These are phyloP conservation scores for Scheffersomyces insectosa DNA, from an alignment of 1,139 yeast species.

Conservation along the genomic window DNA sequence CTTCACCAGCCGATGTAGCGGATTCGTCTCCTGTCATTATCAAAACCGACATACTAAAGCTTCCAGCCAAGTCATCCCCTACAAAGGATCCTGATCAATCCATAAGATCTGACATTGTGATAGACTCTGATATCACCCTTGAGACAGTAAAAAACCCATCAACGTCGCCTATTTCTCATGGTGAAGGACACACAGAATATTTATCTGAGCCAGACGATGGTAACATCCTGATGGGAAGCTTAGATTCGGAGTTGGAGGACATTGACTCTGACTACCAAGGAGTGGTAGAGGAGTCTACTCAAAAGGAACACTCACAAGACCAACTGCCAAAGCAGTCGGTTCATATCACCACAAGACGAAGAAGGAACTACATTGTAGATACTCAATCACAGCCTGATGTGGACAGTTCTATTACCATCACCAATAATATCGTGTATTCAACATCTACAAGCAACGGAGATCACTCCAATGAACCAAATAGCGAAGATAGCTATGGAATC, in stretches of 20 bases:
- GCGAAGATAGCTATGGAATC: slow-evolving; percentile 2
- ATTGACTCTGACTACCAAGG: slow-evolving; percentile 3
- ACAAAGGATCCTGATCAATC: slow-evolving; percentile 9
- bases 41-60: slow-evolving; percentile 5
- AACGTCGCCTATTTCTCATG: slow-evolving; percentile 1
- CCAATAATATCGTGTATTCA: too few relatives aligned
- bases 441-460: background rate
- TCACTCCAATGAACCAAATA: background rate
- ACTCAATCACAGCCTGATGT: slow-evolving; percentile 6
- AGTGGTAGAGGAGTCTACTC: slow-evolving; percentile 5
- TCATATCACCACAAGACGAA: slow-evolving; percentile 1
- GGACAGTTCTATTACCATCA: background rate
- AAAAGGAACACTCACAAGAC: slow-evolving; percentile 7
- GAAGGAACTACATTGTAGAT: slow-evolving; percentile 8
- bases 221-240: background rate
- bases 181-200: too few relatives aligned
- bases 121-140: background rate
- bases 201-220: background rate
- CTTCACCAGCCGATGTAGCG: slow-evolving; percentile 12
- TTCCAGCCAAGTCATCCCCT: slow-evolving; percentile 13
- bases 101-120: slow-evolving; percentile 1
- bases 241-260: slow-evolving; percentile 5
- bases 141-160: slow-evolving; percentile 1
- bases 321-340: background rate
- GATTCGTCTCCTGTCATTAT: slow-evolving; percentile 16